These are phyloP conservation scores for Paramecium bursaria DNA, from an alignment of 73 alveolate genomes.

Conservation along the genomic window DNA sequence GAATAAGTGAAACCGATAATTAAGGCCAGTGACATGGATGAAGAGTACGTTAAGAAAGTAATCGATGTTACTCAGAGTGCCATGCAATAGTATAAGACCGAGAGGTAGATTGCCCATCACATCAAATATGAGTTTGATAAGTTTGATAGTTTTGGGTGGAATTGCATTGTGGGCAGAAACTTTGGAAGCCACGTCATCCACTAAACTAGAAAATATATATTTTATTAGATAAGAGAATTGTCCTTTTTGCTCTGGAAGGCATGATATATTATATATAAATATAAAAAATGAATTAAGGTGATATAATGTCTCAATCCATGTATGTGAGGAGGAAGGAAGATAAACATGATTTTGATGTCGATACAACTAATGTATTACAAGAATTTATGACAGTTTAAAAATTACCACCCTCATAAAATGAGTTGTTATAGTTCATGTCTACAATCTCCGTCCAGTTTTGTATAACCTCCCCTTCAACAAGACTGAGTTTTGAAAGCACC, in stretches of 20 bases:
- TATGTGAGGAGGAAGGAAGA: no score
- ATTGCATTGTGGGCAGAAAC: conserved; percentile 84
- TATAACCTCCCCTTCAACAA: conserved; percentile 50
- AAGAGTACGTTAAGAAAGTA: conserved; percentile 59
- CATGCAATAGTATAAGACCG: conserved; percentile 54
- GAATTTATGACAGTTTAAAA: no score
- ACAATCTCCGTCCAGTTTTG: conserved; percentile 47
- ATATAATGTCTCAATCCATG: background rate
- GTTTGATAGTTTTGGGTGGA: conserved; percentile 75
- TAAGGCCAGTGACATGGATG: conserved; percentile 70
- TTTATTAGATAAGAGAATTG: conserved; percentile 61
- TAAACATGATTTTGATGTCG: no score
- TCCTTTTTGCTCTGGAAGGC: conserved; percentile 67
- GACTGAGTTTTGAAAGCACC: background rate
- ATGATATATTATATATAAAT: background rate
- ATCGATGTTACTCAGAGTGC: conserved; percentile 57
- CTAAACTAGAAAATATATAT: conserved; percentile 80
- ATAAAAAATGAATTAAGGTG: background rate
- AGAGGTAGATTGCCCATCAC: conserved; percentile 65
- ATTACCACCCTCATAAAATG: no score
- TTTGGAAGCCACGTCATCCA: conserved; percentile 87
- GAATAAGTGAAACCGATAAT: conserved; percentile 29
- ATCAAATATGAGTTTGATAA: conserved; percentile 65
- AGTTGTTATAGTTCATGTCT: no score
- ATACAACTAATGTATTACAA: no score